Evolutionary conservation across 768 basidiomycete species (phyloP), one percentile per base, ranked within the genome.

Genomic region (Mycena haematopus): DNA sequence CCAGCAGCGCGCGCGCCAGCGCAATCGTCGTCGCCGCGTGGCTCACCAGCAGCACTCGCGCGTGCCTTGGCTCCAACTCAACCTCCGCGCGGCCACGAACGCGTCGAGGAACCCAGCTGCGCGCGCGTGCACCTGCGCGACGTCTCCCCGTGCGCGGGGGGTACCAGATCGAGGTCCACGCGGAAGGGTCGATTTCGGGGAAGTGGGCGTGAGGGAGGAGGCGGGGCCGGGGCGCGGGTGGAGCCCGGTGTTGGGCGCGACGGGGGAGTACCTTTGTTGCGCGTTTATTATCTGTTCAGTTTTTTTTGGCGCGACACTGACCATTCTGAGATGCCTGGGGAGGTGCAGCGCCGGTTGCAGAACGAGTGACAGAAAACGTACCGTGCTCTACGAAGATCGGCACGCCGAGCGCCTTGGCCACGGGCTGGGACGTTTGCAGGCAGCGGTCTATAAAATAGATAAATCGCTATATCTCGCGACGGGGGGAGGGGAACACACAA

Each of bases 351-450:
- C 19, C 27, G 13, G 21, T 24, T 17, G 17, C 50, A 9, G 31
- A 33, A 50, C 9, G 17, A 42, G 1, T 50, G 8, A 19, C 21
- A 15, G 22, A 33, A 33, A 68, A 56, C 76, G 53, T 63, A 86
- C 93, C 93, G 67, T 93, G 92, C 68, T 95, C 93, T 15, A 90
- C 83, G 65, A 84, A 89, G 54, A 95, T 83, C 0, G 93, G 91
- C 4, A 93, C 63, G 15, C 79, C 76, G 21, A 95, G 79, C 0
- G 84, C 83, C 40, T 77, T 72, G 17, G 93, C 84, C 3, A 82
- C 76, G 2, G 93, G 92, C 33, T 82, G 78, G 1, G 88, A 76
- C 0, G 93, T 95, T 72, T 95, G 93, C 24, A 95, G 78, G 73
- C 93, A 95, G n/a, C 93, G 90, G 76, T 95, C 92, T 93, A 31